Base-by-base conservation (phyloP, 352 stramenopile genomes). In the Globisporangium uncinulatum region DNA sequence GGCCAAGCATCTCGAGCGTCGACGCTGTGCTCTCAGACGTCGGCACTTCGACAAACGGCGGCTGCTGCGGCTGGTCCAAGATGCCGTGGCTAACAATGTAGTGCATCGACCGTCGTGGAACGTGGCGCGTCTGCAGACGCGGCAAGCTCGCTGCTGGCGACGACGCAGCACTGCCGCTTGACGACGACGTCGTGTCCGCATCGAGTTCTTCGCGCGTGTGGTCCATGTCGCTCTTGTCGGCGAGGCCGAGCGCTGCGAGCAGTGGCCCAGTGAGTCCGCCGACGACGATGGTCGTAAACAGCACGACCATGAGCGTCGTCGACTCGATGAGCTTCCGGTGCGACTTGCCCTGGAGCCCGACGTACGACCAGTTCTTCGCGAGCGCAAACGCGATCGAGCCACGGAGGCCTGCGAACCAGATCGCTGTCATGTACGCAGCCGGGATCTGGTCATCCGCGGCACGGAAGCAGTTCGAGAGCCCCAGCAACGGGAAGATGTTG, bases 371-470 rank as follows among this genome's bases (percentile, higher is more conserved):
- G 51, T 82, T 92, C 66, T 92, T 92, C 20, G 83, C 84, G 31
- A 96, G 76, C 21, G 91, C 88, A 59, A 97, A 98, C 14, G 92
- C 86, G 50, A 98, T 96, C 14, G 94, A 97, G 37, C 94, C 94
- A 31, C 94, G 86, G 44, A 98, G 72, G 34, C 94, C 94, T 11
- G 89, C 85, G 54, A 98, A 95, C 88, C 89, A 98, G 49, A 98
- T 92, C 29, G 88, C 80, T 19, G 74, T 75, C 84, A 94, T 94
- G 56, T 67, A 87, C 62, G 79, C 85, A 29, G 79, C 57, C 1
- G 79, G 69, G 61, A 94, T 92, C n/a, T 72, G 67, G 48, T 90
- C 81, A 0, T 64, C 54, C 0, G 53, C 42, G 21, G 74, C 73
- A 2, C 84, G 79, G 29, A 74, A 74, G 62, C 74, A 85, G 59